Base-by-base conservation (phyloP, 2,329 filamentous ascomycete genomes). In the Phialophora verrucosa region DNA sequence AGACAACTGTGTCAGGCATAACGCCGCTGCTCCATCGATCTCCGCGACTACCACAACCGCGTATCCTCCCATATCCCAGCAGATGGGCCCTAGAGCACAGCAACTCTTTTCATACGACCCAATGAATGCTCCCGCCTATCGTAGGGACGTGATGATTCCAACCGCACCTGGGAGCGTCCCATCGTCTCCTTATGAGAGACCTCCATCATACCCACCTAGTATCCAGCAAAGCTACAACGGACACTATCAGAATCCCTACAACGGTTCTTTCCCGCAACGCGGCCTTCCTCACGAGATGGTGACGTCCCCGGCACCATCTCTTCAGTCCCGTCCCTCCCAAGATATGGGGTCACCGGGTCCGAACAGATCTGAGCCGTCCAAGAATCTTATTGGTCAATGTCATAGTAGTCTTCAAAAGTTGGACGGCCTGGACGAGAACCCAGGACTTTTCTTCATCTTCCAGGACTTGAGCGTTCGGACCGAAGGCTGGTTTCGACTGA, bases 361-460 rank as follows among this genome's bases (percentile, higher is more conserved):
- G 7, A 44, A 23, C 35, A 61, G 35, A 23, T 31, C 50, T 14
- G 51, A 60, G 17, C 56, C 65, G 35, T 92, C 93, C 0, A 84
- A 94, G 60, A 99, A 98, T 75, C 85, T 99, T 10, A 98, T 99
- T 70, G 95, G 95, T 1, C 96, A 91, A 76, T 83, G 97, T 59
- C 90, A 92, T 5, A 93, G 93, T 35, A 97, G 93, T 74, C 94
- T 94, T 1, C 94, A 93, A 75, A 88, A 90, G 35, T 84, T 98
- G 61, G 89, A 87, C 2, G 93, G 98, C 72, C 87, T 88, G 0
- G 83, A 91, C 17, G 90, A 92, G 70, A 91, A 92, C 76, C 88
- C 91, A 59, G 94, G 94, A 1, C 93, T 97, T 70, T 99, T 94
- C 94, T 99, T 99, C 74, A 91, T 99, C 54, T 83, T 98, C 61